Evolutionary conservation across 495 filamentous ascomycete species (phyloP).

Genomic region (Thermothielavioides terrestris): DNA sequence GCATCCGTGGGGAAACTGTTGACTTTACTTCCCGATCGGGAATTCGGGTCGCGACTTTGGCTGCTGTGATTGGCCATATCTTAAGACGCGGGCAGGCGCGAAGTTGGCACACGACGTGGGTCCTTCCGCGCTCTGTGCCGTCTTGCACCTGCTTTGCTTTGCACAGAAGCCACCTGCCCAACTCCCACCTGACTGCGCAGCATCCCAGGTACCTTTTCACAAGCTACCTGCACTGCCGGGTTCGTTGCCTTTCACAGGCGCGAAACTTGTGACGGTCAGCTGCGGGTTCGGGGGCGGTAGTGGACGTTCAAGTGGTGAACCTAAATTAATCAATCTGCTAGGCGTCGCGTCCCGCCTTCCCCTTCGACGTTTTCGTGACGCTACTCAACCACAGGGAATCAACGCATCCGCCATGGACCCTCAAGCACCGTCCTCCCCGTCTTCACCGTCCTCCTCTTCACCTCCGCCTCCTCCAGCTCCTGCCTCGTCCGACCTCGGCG

Average conservation of each 20-base stretch:
- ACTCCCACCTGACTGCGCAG: no score
- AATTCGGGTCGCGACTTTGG: conserved; percentile 7
- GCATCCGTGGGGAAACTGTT: conserved; percentile 6
- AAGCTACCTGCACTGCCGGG: no score
- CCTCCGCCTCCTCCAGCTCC: background rate
- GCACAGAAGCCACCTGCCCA: no score
- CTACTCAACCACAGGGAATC: background rate
- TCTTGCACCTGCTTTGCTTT: background rate
- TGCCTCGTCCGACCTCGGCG: background rate
- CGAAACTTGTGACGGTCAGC: no score
- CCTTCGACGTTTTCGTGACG: no score
- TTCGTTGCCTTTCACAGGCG: no score
- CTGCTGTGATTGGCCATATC: conserved; percentile 13
- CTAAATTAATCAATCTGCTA: no score
- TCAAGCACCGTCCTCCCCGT: background rate
- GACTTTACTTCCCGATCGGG: conserved; percentile 20
- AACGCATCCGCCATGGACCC: background rate
- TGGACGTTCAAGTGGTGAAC: no score
- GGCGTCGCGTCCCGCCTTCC: no score
- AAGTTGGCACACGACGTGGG: conserved; percentile 14
- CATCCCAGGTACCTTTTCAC: no score
- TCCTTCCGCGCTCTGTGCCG: background rate
- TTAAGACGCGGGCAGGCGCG: conserved; percentile 16
- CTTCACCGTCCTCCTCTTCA: background rate
- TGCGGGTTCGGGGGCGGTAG: no score